Conservation (phyloP, 257 asterid species). For the Capsicum pubescens region DNA sequence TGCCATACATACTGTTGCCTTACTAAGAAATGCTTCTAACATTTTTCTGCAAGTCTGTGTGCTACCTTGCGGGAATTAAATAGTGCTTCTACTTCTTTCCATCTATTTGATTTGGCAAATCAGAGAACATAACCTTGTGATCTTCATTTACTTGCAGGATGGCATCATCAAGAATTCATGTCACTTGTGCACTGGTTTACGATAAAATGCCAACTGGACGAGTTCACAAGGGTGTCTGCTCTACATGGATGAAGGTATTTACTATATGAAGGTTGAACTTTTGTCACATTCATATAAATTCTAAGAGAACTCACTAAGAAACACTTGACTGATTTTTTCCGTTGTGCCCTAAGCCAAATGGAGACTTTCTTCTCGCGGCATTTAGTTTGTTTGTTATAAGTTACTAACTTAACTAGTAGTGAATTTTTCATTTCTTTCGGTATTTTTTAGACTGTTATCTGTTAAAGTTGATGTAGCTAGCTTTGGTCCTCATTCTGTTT, state of each 20-base stretch:
- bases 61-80: not conserved
- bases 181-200: conserved; percentile 88
- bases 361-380: not conserved
- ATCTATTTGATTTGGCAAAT: not conserved
- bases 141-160: conserved; percentile 54
- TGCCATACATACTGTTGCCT: conserved; percentile 18
- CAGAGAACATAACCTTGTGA: conserved; percentile 21
- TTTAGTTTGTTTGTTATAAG: not conserved
- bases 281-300: not conserved
- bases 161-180: conserved; percentile 78
- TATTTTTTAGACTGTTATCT: not conserved
- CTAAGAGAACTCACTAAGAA: not conserved
- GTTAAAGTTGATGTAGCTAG: not conserved
- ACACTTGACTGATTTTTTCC: not conserved
- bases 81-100: conserved; percentile 21
- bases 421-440: not conserved
- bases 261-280: conserved; percentile 28
- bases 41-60: not conserved
- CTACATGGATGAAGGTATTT: conserved; percentile 98
- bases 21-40: not conserved
- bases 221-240: conserved; percentile 94
- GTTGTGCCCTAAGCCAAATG: not conserved
- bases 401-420: not conserved
- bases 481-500: conserved; percentile 31
- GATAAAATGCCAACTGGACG: conserved; percentile 91